These are phyloP conservation scores for Lepiota subincarnata DNA, from an alignment of 768 basidiomycete genomes.

Conservation along the genomic window DNA sequence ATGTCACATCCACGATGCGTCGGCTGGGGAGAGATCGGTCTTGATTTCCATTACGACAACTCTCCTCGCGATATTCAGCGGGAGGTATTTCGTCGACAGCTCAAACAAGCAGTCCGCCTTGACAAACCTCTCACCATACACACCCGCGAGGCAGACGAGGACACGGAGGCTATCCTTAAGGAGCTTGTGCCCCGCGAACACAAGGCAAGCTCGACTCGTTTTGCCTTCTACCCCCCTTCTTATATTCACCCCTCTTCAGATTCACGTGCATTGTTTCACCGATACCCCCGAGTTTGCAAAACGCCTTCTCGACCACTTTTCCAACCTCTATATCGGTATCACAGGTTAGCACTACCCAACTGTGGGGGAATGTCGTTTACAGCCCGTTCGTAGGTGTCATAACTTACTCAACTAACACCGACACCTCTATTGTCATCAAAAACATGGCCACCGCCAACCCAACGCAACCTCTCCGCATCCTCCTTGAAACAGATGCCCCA, in stretches of 20 bases:
- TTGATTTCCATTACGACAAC: conserved; percentile 82
- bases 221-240: neutral
- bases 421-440: conserved; percentile 66
- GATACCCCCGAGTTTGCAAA: conserved; percentile 73
- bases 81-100: conserved; percentile 62
- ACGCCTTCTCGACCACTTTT: conserved; percentile 69
- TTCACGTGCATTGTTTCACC: conserved; percentile 88
- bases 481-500: conserved; percentile 85
- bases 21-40: conserved; percentile 86
- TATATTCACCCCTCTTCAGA: conserved; percentile 33
- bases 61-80: conserved; percentile 70
- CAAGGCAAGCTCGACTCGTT: conserved; percentile 38
- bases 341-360: conserved; percentile 43
- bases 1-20: conserved; percentile 81
- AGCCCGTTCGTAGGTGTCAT: conserved; percentile 56
- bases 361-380: neutral
- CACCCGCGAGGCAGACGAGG: conserved; percentile 81
- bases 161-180: conserved; percentile 75
- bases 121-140: conserved; percentile 83
- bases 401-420: conserved; percentile 69
- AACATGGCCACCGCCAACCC: conserved; percentile 34
- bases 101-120: conserved; percentile 60
- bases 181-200: conserved; percentile 70
- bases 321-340: conserved; percentile 80
- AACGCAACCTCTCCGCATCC: conserved; percentile 36